A percentile compares a stretch with the other conserved stretches of the same genome.
phyloP scores from a whole-genome alignment of 2,329 filamentous ascomycete species.

The Nemania abortiva region DNA sequence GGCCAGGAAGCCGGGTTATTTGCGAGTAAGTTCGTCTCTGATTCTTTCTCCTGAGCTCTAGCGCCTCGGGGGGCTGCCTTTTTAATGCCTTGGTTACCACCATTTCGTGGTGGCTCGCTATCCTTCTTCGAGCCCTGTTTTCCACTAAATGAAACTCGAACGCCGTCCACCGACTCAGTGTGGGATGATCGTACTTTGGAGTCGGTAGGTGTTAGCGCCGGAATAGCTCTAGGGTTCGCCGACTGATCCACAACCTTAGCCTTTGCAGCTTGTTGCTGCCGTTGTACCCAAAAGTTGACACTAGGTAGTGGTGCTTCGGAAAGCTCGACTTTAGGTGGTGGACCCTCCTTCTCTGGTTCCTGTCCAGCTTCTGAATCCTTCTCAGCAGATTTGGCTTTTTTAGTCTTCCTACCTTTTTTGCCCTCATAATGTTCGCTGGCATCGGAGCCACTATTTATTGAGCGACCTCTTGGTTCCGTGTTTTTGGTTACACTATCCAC shows the following conservation, averaged over 20 bases:
- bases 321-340: slow-evolving; percentile 72
- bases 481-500: slow-evolving; percentile 49
- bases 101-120: slow-evolving; percentile 55
- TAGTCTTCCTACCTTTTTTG: slow-evolving; percentile 72
- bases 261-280: slow-evolving; percentile 70
- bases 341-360: slow-evolving; percentile 68
- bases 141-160: slow-evolving; percentile 53
- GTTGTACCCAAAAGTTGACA: slow-evolving; percentile 90
- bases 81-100: slow-evolving; percentile 56
- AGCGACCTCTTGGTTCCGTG: slow-evolving; percentile 64
- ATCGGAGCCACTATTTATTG: slow-evolving; percentile 73
- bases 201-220: slow-evolving; percentile 35
- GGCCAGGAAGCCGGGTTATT: slow-evolving; percentile 90
- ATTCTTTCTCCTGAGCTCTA: slow-evolving; percentile 60
- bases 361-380: slow-evolving; percentile 67
- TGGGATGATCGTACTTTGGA: slow-evolving; percentile 39
- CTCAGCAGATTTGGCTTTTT: slow-evolving; percentile 67
- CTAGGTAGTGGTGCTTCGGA: slow-evolving; percentile 84
- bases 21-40: slow-evolving; percentile 71
- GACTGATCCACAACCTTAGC: slow-evolving; percentile 52
- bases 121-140: slow-evolving; percentile 59
- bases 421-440: slow-evolving; percentile 75
- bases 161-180: slow-evolving; percentile 45
- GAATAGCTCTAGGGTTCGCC: neutral
- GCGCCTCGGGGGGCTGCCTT: slow-evolving; percentile 60